Evolutionary conservation across 2,329 filamentous ascomycete genomes (phyloP).

Genomic region (Fonsecaea multimorphosa): DNA sequence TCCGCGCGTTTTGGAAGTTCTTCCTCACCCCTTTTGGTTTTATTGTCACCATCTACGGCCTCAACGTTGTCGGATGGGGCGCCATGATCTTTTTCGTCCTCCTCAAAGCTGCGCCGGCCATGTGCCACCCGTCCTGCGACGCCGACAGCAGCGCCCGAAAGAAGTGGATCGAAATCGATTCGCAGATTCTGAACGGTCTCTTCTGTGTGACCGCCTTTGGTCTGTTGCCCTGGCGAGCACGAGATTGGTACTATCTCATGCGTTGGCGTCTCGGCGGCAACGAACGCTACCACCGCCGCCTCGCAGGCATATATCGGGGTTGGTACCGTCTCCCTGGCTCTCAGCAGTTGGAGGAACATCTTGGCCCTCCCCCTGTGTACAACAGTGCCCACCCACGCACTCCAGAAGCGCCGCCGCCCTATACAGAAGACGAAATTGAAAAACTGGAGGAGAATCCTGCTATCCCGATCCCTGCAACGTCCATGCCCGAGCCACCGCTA

Average conservation of each 20-base stretch:
- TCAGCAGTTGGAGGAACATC: slow-evolving; percentile 57
- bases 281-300: slow-evolving; percentile 64
- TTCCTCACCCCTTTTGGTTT: slow-evolving; percentile 77
- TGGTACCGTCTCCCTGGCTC: slow-evolving; percentile 79
- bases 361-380: slow-evolving; percentile 39
- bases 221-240: slow-evolving; percentile 80
- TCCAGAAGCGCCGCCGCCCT: slow-evolving; percentile 33
- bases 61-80: slow-evolving; percentile 87
- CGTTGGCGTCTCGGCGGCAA: slow-evolving; percentile 65
- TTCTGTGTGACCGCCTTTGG: slow-evolving; percentile 90
- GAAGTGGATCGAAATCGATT: slow-evolving; percentile 84
- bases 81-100: slow-evolving; percentile 88
- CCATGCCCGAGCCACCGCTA: slow-evolving; percentile 70
- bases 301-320: slow-evolving; percentile 74
- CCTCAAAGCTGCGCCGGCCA: slow-evolving; percentile 68
- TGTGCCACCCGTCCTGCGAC: slow-evolving; percentile 67
- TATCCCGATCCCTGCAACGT: slow-evolving; percentile 68
- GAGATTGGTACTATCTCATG: slow-evolving; percentile 76
- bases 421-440: slow-evolving; percentile 57
- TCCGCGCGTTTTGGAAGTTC: slow-evolving; percentile 57
- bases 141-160: slow-evolving; percentile 76
- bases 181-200: slow-evolving; percentile 80
- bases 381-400: slow-evolving; percentile 27
- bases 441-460: slow-evolving; percentile 56
- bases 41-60: slow-evolving; percentile 75